Evolutionary conservation across 2,329 filamentous ascomycete genomes (phyloP), one percentile per base, ranked within the genome.

Genomic region (Ciborinia camelliae): DNA sequence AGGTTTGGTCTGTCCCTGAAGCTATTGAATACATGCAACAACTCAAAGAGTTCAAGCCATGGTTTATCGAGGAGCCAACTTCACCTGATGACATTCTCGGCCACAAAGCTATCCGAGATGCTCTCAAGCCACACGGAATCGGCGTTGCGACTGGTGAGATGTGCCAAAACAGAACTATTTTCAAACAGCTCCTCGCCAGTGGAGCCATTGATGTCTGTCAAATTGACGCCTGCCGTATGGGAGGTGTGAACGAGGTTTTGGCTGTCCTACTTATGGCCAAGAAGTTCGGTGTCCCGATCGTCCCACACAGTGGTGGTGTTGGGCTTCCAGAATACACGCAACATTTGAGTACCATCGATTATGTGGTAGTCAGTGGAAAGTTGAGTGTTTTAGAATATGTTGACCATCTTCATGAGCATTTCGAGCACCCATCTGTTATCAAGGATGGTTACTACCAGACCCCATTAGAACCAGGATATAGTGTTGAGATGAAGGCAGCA

Each of bases 41-140:
- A 74, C 86, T 97, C 54, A 85, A 85, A 64, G 87, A 92, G 72
- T 96, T 92, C 81, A 90, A 90, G 81, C 90, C 90, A 35, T 95
- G 91, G 90, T 96, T 96, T 80, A 96, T 97, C 75, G 92, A 96
- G 80, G 92, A 97, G 82, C 92, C 92, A 2, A 97, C 92, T 18
- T 91, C 88, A 28, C 92, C 92, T 15, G 92, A 96, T 74, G 92
- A 97, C 76, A 87, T 96, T 65, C 86, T 95, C 63, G 92, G 92
- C 65, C 92, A 97, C 83, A 91, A 90, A 74, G 89, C 90, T 4
- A 87, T 96, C 72, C 87, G 90, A 60, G 89, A 94, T 67, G 92
- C 92, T 4, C 86, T 97, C 14, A 83, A 84, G 72, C 87, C 90
- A 0, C 81, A 86, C 74, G 85, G 85, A 65, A 91, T 97, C 72